Conservation (phyloP, 140 eudicot genomes). For the Senecio squalidus region DNA sequence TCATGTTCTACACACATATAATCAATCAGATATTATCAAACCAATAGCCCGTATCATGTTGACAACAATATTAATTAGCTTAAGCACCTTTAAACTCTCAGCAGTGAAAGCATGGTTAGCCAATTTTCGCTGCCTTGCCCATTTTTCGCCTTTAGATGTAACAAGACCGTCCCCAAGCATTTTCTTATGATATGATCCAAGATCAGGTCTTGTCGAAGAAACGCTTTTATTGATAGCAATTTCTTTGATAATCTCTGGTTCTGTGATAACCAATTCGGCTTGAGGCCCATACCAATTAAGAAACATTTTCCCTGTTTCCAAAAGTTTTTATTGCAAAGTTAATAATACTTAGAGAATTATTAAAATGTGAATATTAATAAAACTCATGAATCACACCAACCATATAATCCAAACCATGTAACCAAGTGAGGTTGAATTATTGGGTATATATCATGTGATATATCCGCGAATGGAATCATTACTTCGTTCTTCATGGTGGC, state of each 20-base stretch:
- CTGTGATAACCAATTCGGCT: constrained; percentile 43
- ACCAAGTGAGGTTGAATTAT: constrained; percentile 47
- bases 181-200: constrained; percentile 41
- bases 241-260: constrained; percentile 50
- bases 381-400: constrained; percentile 19
- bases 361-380: neutral
- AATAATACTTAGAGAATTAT: neutral
- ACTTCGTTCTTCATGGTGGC: constrained; percentile 21
- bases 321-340: neutral
- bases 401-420: constrained; percentile 47
- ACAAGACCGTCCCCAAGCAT: constrained; percentile 48
- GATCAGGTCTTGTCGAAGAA: constrained; percentile 35
- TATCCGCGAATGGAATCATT: constrained; percentile 8
- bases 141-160: constrained; percentile 44
- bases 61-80: neutral
- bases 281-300: constrained; percentile 50
- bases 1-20: constrained; percentile 34
- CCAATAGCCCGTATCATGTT: too few relatives aligned
- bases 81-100: constrained; percentile 38
- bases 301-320: constrained; percentile 38
- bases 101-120: constrained; percentile 52
- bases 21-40: neutral
- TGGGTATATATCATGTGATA: constrained; percentile 35
- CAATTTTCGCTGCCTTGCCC: constrained; percentile 50
- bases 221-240: constrained; percentile 37